Evolutionary conservation across 2,329 filamentous ascomycete genomes (phyloP), one percentile per base, ranked within the genome.

Genomic region (Cercospora sp.): DNA sequence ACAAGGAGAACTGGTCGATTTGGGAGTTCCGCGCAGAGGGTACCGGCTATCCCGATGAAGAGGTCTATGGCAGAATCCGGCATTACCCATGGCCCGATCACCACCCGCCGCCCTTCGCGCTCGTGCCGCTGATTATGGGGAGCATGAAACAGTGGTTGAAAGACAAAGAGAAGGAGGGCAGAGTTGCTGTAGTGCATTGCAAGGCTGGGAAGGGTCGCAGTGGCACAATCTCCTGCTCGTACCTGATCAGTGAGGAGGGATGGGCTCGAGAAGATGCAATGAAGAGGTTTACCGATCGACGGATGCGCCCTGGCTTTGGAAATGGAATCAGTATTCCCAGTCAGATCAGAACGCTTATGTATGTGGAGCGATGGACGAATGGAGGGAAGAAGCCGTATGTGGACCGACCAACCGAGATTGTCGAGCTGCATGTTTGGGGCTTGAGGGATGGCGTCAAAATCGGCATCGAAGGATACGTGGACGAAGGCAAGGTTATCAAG

Each of bases 1-100:
- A 99, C 80, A 90, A 87, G 30, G 82, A 88, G 28, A 84, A 95
- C 71, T 99, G 95, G 95, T 89, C 91, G 3, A 97, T 99, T 75
- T 99, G 94, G 93, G 95, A 99, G 81, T 99, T 99, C 75, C 90
- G 95, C 57, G 95, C 93, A 40, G 95, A 99, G 79, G 95, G 95
- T 5, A 97, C 95, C 0, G 95, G 95, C 1, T 99, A 99, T 76
- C 93, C 93, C 0, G 95, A 99, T 77, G 87, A 89, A 18, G 91
- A 94, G 67, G 94, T 99, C 1, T 93, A 97, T 78, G 86, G 88
- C 36, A 87, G 94, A 3, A 90, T 98, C 71, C 88, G 90, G 71
- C 95, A 99, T 80, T 98, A 94, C 76, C 95, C 95, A 0, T 99
- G 92, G 89, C 95, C 95, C 0, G 95, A 99, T 78, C 95, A 99